Evolutionary conservation across 768 basidiomycete species (phyloP).

Genomic region (Trichaptum fuscoviolaceum): DNA sequence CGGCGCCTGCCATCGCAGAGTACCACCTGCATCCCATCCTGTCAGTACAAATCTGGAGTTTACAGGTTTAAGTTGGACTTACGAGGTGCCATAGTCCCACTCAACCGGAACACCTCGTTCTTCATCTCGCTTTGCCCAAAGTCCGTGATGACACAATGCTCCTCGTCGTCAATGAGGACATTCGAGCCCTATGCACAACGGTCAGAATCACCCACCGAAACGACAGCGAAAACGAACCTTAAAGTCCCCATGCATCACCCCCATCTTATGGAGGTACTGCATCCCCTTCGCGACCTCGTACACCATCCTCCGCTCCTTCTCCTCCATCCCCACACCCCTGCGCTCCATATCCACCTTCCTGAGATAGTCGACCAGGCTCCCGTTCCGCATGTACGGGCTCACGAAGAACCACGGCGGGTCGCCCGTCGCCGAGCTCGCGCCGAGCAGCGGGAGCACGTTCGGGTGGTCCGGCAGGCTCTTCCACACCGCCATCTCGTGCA

Average conservation of each 20-base stretch:
- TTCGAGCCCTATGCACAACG: conserved; percentile 58
- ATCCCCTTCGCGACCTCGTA: conserved; percentile 76
- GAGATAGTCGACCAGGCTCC: conserved; percentile 58
- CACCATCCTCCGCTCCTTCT: conserved; percentile 52
- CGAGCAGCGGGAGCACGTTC: conserved; percentile 68
- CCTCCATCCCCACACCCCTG: conserved; percentile 20
- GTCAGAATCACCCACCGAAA: neutral
- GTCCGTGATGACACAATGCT: conserved; percentile 70
- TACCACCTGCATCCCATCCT: conserved; percentile 40
- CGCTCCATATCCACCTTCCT: neutral
- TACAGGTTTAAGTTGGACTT: conserved; percentile 20
- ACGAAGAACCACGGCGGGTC: conserved; percentile 79
- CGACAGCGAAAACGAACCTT: conserved; percentile 43
- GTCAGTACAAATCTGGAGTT: conserved; percentile 6
- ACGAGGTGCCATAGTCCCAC: conserved; percentile 46
- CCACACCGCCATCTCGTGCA: conserved; percentile 46
- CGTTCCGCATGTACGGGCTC: conserved; percentile 63
- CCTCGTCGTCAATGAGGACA: conserved; percentile 64
- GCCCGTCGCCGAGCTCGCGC: conserved; percentile 66
- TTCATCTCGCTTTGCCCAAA: conserved; percentile 83
- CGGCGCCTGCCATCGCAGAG: conserved; percentile 67
- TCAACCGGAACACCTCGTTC: conserved; percentile 59
- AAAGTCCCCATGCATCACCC: conserved; percentile 74
- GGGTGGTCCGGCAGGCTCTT: conserved; percentile 35
- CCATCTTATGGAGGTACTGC: conserved; percentile 68